Conservation (phyloP, 1,284 basidiomycete species). For the Fomitiporia mediterranea region DNA sequence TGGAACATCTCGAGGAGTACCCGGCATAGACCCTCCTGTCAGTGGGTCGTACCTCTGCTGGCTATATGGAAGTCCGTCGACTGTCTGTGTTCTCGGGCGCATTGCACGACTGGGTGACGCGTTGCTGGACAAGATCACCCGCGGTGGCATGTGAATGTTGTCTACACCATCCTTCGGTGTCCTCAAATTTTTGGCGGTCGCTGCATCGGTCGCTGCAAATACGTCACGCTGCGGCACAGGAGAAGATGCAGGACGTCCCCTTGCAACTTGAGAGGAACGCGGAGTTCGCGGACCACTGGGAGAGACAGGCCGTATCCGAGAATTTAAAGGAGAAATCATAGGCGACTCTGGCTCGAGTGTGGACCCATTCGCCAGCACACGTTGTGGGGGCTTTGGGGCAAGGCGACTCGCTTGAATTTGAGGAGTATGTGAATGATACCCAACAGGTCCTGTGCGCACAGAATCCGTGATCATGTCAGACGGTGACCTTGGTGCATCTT, state of each 20-base stretch:
- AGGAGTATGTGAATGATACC: background rate
- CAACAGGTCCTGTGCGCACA: background rate
- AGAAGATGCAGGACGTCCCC: slow-evolving; percentile 13
- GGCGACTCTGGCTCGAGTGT: slow-evolving; percentile 6
- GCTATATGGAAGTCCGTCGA: slow-evolving; percentile 18
- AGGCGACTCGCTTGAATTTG: slow-evolving; percentile 8
- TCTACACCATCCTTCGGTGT: background rate
- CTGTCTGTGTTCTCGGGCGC: slow-evolving; percentile 12
- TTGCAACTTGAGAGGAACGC: slow-evolving; percentile 8
- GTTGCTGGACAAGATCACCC: background rate
- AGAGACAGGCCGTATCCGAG: slow-evolving; percentile 14
- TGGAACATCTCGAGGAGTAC: background rate
- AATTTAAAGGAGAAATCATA: slow-evolving; percentile 3
- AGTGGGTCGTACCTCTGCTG: slow-evolving; percentile 12
- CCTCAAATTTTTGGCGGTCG: background rate
- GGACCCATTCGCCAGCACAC: background rate
- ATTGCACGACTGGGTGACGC: background rate
- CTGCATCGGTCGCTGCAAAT: background rate
- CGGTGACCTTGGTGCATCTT: slow-evolving; percentile 16
- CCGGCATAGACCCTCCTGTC: background rate
- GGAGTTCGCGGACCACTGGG: slow-evolving; percentile 18
- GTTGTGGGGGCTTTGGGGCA: slow-evolving; percentile 9
- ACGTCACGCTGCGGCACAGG: background rate
- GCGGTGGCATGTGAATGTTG: background rate
- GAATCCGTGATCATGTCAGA: background rate